Evolutionary conservation across 257 asterid genomes (phyloP), one percentile per base, ranked within the genome.

Genomic region (Parsonsia alboflavescens): DNA sequence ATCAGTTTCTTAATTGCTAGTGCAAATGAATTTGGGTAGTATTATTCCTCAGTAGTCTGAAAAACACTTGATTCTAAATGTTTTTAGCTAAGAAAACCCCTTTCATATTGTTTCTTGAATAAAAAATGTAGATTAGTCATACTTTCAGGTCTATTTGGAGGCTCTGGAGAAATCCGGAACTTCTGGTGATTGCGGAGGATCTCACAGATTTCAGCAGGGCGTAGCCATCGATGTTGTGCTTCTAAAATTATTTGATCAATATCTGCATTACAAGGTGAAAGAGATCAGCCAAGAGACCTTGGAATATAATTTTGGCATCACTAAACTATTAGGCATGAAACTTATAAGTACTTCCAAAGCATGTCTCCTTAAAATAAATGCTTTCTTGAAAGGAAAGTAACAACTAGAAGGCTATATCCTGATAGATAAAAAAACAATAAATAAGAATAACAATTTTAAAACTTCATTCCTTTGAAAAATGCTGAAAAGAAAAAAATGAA

Each of bases 221-320:
- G 73, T 68, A 68, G 57, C 73, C 73, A 68, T 26, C 73, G 41
- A 48, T 48, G 56, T 13, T 68, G 73, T 68, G 73, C 73, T 68
- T 68, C 73, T 44, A 4, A 24, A 44, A 68, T 10, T 68, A 68
- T 44, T 16, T 68, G 73, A 12, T 45, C 57, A 68, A 48, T 45
- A 44, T 68, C 73, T 68, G 66, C 5, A 33, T 39, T 36, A 12
- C 52, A 72, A 56, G 54, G 48, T 65, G 70, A 39, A 36, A 33
- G 26, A 64, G 69, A n/a, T 65, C 49, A 65, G 70, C 70, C 50
- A 41, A 17, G 50, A 19, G 15, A 17, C 48, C 28, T 39, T 21
- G 70, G 39, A 64, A 17, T 64, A 63, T 36, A 19, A 64, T 19
- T 64, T n/a, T n/a, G n/a, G n/a, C n/a, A n/a, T n/a, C n/a, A n/a